Evolutionary conservation across 1,284 basidiomycete species (phyloP).

Genomic region (Bondarzewia mesenterica): DNA sequence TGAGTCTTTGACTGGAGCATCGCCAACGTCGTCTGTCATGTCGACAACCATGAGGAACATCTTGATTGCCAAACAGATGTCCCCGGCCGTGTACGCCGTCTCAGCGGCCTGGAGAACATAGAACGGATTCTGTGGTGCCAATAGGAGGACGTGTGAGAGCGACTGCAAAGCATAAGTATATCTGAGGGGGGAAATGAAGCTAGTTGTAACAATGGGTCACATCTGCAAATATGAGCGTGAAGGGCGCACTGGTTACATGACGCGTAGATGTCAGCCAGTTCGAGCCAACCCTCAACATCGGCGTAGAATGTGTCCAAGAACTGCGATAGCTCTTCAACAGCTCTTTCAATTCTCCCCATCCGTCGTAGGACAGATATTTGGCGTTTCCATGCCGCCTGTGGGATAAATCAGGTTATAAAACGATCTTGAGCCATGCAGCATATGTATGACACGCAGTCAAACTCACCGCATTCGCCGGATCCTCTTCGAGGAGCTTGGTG

Average conservation of each 20-base stretch:
- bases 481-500: slow-evolving; percentile 54
- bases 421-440: neutral
- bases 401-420: neutral
- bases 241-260: slow-evolving; percentile 64
- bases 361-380: slow-evolving; percentile 66
- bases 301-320: slow-evolving; percentile 92
- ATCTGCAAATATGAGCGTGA: neutral
- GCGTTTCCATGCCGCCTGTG: slow-evolving; percentile 77
- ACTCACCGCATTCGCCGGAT: slow-evolving; percentile 74
- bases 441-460: neutral
- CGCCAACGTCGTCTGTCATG: slow-evolving; percentile 62
- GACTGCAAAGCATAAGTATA: slow-evolving; percentile 65
- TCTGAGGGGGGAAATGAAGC: slow-evolving; percentile 26
- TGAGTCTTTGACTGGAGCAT: slow-evolving; percentile 30
- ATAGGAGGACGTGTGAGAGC: slow-evolving; percentile 73
- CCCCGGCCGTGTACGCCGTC: slow-evolving; percentile 74
- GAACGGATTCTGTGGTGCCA: slow-evolving; percentile 82
- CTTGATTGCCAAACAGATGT: slow-evolving; percentile 74
- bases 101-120: slow-evolving; percentile 80
- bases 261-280: slow-evolving; percentile 86
- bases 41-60: slow-evolving; percentile 79
- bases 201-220: no score
- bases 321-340: slow-evolving; percentile 68
- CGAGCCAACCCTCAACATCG: slow-evolving; percentile 88
- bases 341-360: slow-evolving; percentile 52